Base-by-base conservation (phyloP, 208 protist species). In the Zelonia costaricensis region DNA sequence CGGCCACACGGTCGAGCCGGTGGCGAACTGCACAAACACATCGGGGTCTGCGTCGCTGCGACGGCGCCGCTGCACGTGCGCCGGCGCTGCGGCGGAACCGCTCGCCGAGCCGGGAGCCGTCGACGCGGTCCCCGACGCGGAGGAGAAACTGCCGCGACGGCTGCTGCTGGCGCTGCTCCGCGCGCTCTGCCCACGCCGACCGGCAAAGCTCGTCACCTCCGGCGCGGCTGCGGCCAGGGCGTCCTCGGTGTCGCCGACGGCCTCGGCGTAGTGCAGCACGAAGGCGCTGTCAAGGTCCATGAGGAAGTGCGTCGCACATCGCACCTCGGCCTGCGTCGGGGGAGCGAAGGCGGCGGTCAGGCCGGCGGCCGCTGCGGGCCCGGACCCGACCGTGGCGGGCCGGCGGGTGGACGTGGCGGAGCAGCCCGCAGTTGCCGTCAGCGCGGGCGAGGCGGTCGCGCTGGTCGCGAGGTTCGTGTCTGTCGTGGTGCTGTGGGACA, bases 231-330 rank as follows among this genome's bases (percentile, higher is more conserved):
- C n/a, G n/a, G n/a, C n/a, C n/a, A n/a, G n/a, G 10, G 15, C 20
- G 5, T 25, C 25, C 13, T 38, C 39, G 8, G 4, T 31, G 4
- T 48, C 45, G 20, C 22, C 15, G 23, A 82, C 51, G 18, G 44
- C 61, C 49, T 78, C 76, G 2, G 76, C 75, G 64, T 78, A 82
- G 56, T 86, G 80, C 6, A 86, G 52, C 43, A 82, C 75, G 35
- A 75, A 77, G 40, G 65, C 52, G 0, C 43, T 65, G 55, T 82
- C 65, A 0, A 63, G 22, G 16, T 70, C 47, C 47, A 70, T 62
- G 8, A 70, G 39, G 40, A 58, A 58, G 7, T 20, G 35, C 39
- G 23, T 70, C 2, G 64, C 64, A n/a, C 20, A 40, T 6, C 64
- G 64, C 27, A 70, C 55, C 13, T 62, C 55, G 20, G 40, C 54